Conservation (phyloP, 306 rosid species). For the Vachellia collinsii region DNA sequence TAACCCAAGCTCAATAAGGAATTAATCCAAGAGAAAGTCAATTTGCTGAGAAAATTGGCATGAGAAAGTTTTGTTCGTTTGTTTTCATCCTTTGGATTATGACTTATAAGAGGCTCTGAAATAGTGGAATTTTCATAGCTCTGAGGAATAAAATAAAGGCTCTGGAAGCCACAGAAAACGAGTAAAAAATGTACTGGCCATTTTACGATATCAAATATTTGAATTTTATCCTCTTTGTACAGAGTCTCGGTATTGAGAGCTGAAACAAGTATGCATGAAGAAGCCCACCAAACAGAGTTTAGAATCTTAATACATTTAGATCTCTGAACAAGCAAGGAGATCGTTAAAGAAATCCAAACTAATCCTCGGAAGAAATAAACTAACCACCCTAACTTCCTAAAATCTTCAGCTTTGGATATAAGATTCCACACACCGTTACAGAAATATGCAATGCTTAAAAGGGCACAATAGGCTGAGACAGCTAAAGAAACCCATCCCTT, state of each 20-base stretch:
- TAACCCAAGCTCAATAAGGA: slow-evolving; percentile 61
- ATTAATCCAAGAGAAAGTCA: slow-evolving; percentile 72
- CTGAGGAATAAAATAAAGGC: slow-evolving; percentile 34
- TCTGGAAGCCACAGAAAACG: slow-evolving; percentile 52
- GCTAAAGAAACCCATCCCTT: slow-evolving; percentile 37
- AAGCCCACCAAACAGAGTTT: slow-evolving; percentile 66
- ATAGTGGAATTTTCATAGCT: slow-evolving; percentile 28
- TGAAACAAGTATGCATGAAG: slow-evolving; percentile 49
- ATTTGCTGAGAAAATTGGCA: slow-evolving; percentile 49
- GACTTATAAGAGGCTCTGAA: slow-evolving; percentile 57
- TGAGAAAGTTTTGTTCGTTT: slow-evolving; percentile 38
- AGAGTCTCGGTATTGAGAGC: slow-evolving; percentile 51
- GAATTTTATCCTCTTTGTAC: slow-evolving; percentile 33
- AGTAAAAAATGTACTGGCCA: slow-evolving; percentile 57
- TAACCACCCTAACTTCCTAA: slow-evolving; percentile 33
- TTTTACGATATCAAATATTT: slow-evolving; percentile 37
- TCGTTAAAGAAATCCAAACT: slow-evolving; percentile 56
- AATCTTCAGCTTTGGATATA: slow-evolving; percentile 31
- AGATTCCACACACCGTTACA: slow-evolving; percentile 47
- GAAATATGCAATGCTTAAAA: slow-evolving; percentile 49
- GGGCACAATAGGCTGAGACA: slow-evolving; percentile 52
- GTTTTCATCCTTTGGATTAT: slow-evolving; percentile 31
- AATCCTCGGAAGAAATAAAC: slow-evolving; percentile 47
- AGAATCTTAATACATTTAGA: slow-evolving; percentile 44
- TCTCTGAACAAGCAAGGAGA: slow-evolving; percentile 57